Conservation (phyloP, 83 land plant genomes). For the Diphasiastrum complanatum region DNA sequence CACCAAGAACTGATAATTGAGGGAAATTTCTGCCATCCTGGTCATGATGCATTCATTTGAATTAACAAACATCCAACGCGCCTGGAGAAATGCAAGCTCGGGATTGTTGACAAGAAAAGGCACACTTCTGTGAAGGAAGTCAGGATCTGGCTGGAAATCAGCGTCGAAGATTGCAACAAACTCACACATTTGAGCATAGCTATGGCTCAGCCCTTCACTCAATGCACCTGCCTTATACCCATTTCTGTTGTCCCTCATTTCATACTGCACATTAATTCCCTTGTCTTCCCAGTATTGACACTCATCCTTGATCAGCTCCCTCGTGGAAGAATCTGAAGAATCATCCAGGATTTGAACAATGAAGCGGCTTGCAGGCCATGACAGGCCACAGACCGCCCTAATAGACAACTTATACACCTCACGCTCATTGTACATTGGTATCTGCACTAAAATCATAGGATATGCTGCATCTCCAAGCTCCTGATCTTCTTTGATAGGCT, state of each 20-base stretch:
- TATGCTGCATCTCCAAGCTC: slow-evolving; percentile 10
- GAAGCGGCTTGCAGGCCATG: slow-evolving; percentile 9
- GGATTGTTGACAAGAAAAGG: slow-evolving; percentile 12
- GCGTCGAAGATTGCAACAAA: slow-evolving; percentile 14
- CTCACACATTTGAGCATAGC: slow-evolving; percentile 7
- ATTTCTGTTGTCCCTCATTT: slow-evolving; percentile 7
- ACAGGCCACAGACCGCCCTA: slow-evolving; percentile 11
- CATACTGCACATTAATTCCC: slow-evolving; percentile 5
- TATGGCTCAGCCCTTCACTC: slow-evolving; percentile 7
- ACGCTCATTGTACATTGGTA: slow-evolving; percentile 16
- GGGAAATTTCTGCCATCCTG: slow-evolving; percentile 25
- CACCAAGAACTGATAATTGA: slow-evolving; percentile 28
- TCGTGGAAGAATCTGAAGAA: not conserved
- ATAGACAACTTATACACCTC: slow-evolving; percentile 16
- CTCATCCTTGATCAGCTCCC: slow-evolving; percentile 6
- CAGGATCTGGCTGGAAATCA: slow-evolving; percentile 13
- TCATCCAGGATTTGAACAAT: slow-evolving; percentile 13
- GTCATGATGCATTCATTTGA: slow-evolving; percentile 35
- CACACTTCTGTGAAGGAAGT: slow-evolving; percentile 2
- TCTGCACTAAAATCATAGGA: slow-evolving; percentile 11
- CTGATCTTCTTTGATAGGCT: slow-evolving; percentile 1
- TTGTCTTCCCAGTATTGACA: slow-evolving; percentile 11
- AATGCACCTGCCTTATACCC: slow-evolving; percentile 16
- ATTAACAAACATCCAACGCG: slow-evolving; percentile 16
- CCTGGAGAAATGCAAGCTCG: slow-evolving; percentile 8